Percentiles rank a stretch among this genome's conserved stretches.
These are phyloP conservation scores for Neonectria coccinea DNA, from an alignment of 2,329 filamentous ascomycete genomes.

Conservation along the genomic window DNA sequence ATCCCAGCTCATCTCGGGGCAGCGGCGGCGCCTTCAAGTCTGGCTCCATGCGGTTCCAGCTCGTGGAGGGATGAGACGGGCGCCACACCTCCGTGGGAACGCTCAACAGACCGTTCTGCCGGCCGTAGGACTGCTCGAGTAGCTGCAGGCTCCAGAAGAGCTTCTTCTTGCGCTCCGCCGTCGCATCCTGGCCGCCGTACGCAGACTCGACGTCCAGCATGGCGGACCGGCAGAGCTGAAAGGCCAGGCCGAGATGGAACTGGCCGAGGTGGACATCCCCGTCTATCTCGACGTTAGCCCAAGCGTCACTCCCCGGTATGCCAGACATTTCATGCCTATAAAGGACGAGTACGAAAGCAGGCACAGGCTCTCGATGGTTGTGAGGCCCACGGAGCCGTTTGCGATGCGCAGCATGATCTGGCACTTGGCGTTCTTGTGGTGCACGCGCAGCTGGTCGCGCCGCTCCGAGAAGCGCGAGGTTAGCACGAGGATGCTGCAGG, in stretches of 20 bases:
- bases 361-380: constrained; percentile 64
- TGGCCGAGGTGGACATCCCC: constrained; percentile 61
- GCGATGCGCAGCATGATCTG: constrained; percentile 63
- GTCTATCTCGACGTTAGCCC: constrained; percentile 49
- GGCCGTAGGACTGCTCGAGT: constrained; percentile 62
- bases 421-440: constrained; percentile 55
- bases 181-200: constrained; percentile 52
- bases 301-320: background rate
- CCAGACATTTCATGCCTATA: constrained; percentile 53
- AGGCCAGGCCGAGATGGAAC: constrained; percentile 62
- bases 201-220: constrained; percentile 58
- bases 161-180: constrained; percentile 59
- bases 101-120: constrained; percentile 58
- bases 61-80: constrained; percentile 47
- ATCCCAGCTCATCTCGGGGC: constrained; percentile 59
- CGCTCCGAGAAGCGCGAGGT: constrained; percentile 55
- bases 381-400: constrained; percentile 61
- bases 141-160: constrained; percentile 65
- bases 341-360: constrained; percentile 63
- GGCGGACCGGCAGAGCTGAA: constrained; percentile 63
- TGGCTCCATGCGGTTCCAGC: constrained; percentile 40
- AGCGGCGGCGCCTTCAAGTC: constrained; percentile 55
- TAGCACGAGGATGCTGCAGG: constrained; percentile 55
- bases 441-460: constrained; percentile 49
- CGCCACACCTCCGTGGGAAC: constrained; percentile 57